Evolutionary conservation across 768 basidiomycete genomes (phyloP), one percentile per base, ranked within the genome.

Genomic region (Termitomyces sp.): DNA sequence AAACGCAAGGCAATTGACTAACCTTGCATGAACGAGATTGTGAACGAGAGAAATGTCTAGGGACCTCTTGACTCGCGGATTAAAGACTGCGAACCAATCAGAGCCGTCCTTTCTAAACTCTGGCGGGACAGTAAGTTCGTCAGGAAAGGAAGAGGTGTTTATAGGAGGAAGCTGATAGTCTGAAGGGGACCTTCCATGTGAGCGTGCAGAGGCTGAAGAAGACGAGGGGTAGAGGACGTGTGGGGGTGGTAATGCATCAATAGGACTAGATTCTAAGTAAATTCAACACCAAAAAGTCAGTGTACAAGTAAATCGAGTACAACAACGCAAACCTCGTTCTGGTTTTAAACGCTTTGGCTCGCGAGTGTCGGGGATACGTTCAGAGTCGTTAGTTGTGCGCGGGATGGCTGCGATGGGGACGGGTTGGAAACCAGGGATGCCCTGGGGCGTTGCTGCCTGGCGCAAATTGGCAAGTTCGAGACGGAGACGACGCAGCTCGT

Each of bases 31-130:
- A 66, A 82, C 81, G 10, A 96, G 74, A 2, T 88, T 91, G 70
- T 95, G 93, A 10, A 91, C 80, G 57, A 95, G 70, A 34, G 72
- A 71, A 14, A 96, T 90, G 65, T 94, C 91, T 45, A 95, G 75
- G 43, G 80, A 78, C 40, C 86, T 74, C 71, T 90, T 90, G 56
- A 83, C 82, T 64, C 87, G 84, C 32, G 87, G 84, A 66, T 90
- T 93, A 75, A 89, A 94, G 43, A 93, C 76, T 4, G 87, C 90
- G 64, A 91, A 88, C 93, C 93, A 96, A 64, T 95, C 93, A 38
- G 74, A 70, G 1, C 91, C 92, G 64, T 94, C 85, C 61, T 82
- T 85, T 67, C 81, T 83, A 53, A 77, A 71, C 38, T 86, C 83
- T 0, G 82, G 68, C 3, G 81, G 77, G 21, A 81, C 54, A 55